These are phyloP conservation scores for Sarocladium brachiariae DNA, from an alignment of 2,329 filamentous ascomycete genomes.

Conservation along the genomic window DNA sequence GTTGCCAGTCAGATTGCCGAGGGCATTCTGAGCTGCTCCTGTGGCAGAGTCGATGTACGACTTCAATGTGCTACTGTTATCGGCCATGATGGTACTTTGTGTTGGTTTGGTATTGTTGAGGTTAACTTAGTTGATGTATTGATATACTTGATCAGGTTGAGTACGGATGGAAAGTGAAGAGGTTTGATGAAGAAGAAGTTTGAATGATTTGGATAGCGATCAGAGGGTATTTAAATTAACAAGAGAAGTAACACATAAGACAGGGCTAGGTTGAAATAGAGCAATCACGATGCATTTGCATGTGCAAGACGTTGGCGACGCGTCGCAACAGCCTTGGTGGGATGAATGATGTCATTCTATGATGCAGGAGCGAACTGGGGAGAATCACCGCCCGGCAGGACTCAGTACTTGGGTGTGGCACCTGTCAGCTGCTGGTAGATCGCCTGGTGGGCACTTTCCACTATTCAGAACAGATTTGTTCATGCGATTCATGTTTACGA, in stretches of 20 bases:
- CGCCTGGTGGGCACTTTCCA: background rate
- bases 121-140: background rate
- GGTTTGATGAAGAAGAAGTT: no score
- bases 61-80: constrained; percentile 62
- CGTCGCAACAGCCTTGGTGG: background rate
- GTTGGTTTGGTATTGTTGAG: constrained; percentile 8
- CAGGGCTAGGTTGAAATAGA: background rate
- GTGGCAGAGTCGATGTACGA: constrained; percentile 68
- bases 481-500: background rate
- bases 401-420: background rate
- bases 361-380: background rate
- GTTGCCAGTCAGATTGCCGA: constrained; percentile 70
- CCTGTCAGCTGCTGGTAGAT: background rate
- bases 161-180: background rate
- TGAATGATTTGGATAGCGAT: no score
- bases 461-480: background rate
- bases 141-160: background rate
- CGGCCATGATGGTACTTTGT: constrained; percentile 20
- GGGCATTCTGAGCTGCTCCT: constrained; percentile 62
- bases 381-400: background rate
- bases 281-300: background rate
- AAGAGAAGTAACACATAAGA: no score
- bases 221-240: no score
- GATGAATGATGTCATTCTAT: constrained; percentile 9
- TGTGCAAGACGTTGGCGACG: background rate